These are phyloP conservation scores for Aspergillus ruber DNA, from an alignment of 2,329 filamentous ascomycete genomes.

Conservation along the genomic window DNA sequence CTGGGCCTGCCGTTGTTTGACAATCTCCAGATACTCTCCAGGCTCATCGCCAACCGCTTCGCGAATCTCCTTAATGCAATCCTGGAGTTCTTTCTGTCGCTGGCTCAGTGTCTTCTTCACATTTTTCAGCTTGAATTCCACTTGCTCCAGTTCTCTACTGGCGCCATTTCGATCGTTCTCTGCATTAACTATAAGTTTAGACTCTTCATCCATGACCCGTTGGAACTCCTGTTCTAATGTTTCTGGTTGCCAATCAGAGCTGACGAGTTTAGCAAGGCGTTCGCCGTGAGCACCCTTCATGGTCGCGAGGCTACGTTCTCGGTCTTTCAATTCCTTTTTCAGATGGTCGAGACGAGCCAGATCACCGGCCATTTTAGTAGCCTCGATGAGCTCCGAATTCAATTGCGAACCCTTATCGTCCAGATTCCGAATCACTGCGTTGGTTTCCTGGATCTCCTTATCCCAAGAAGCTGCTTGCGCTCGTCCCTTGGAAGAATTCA, in stretches of 20 bases:
- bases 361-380: conserved; percentile 72
- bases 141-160: conserved; percentile 66
- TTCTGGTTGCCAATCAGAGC: conserved; percentile 60
- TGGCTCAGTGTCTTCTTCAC: conserved; percentile 58
- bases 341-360: conserved; percentile 77
- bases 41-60: conserved; percentile 51
- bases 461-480: conserved; percentile 64
- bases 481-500: conserved; percentile 58
- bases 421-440: conserved; percentile 58
- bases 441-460: conserved; percentile 59
- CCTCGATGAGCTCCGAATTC: conserved; percentile 74
- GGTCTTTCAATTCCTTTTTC: conserved; percentile 70
- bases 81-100: conserved; percentile 56
- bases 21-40: conserved; percentile 45
- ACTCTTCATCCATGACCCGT: conserved; percentile 52
- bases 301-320: conserved; percentile 68
- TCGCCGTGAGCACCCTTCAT: conserved; percentile 68
- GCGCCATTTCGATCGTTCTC: conserved; percentile 65
- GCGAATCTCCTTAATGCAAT: conserved; percentile 57
- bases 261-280: conserved; percentile 61
- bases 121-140: conserved; percentile 66
- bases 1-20: conserved; percentile 46
- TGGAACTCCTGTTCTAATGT: conserved; percentile 69
- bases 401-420: conserved; percentile 68
- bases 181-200: conserved; percentile 54